Evolutionary conservation across 1,284 basidiomycete species (phyloP), one percentile per base, ranked within the genome.

Genomic region (Sporisorium scitamineum): DNA sequence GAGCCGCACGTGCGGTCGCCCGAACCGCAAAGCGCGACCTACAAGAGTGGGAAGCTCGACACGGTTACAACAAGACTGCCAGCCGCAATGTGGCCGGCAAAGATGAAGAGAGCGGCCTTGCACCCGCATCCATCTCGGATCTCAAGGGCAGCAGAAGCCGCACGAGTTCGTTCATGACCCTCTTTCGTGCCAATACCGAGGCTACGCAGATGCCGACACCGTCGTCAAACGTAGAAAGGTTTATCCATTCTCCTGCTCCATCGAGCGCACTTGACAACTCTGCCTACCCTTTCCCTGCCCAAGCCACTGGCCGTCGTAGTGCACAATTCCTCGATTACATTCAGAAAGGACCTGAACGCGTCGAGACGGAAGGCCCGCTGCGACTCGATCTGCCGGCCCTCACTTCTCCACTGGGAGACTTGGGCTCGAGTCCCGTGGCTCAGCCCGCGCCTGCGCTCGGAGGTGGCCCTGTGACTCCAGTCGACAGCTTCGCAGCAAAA

Each of bases 1-100:
- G 90, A 54, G 92, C 94, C 47, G 91, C 93, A 1, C 89, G 90
- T 58, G 88, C 90, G 45, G 91, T 95, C 84, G 89, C 88, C 26
- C 89, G 88, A 52, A 87, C 94, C 50, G 88, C 79, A n/a, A 75
- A 90, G 42, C 88, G 88, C 51, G 94, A 97, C 84, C 90, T 92
- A 60, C 89, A 90, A 42, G 90, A 91, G 66, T 97, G 95, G 95
- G 94, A 97, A 84, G 90, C 89, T 76, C 91, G 93, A 60, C 93
- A 96, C 75, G 90, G 92, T 14, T 88, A 88, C 54, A 62, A 48
- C 29, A 72, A 75, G 54, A 73, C 70, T 13, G 53, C 60, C 11
- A 61, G 45, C 39, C 51, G 66, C 24, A 59, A 52, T 11, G 42
- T 39, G 5, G 62, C 53, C 34, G 34, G 50, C 4, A 45, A 48